These are phyloP conservation scores for Cystodermella granulosa DNA, from an alignment of 1,284 basidiomycete species.

Conservation along the genomic window DNA sequence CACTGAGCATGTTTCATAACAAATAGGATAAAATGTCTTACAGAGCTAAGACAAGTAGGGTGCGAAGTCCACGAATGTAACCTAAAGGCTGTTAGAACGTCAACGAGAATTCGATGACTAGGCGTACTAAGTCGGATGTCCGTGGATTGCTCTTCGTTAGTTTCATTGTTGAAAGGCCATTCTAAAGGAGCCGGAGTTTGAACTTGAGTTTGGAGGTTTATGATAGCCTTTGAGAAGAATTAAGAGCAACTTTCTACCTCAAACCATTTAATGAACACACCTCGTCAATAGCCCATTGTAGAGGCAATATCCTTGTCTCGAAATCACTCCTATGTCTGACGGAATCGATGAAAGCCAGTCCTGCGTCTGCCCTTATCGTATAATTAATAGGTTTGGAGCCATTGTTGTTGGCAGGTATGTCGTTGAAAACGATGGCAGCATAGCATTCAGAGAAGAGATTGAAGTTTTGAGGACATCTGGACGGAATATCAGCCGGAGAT, in stretches of 20 bases:
- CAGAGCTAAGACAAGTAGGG: slow-evolving; percentile 62
- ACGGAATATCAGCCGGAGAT: slow-evolving; percentile 48
- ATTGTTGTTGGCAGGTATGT: slow-evolving; percentile 45
- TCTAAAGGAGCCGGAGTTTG: slow-evolving; percentile 53
- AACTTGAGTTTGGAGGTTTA: slow-evolving; percentile 57
- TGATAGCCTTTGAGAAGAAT: slow-evolving; percentile 49
- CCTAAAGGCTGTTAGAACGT: slow-evolving; percentile 34
- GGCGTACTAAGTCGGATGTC: slow-evolving; percentile 53
- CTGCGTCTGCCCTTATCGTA: slow-evolving; percentile 64
- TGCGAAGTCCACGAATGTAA: slow-evolving; percentile 57
- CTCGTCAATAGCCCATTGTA: slow-evolving; percentile 75
- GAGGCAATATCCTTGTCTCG: slow-evolving; percentile 61
- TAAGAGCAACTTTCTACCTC: slow-evolving; percentile 9
- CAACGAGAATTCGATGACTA: neutral
- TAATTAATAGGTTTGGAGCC: slow-evolving; percentile 53
- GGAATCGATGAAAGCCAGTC: slow-evolving; percentile 62
- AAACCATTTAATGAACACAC: slow-evolving; percentile 33
- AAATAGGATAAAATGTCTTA: slow-evolving; percentile 25
- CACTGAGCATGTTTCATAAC: neutral
- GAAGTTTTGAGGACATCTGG: slow-evolving; percentile 69
- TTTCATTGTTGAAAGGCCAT: slow-evolving; percentile 68
- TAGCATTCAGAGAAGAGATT: slow-evolving; percentile 66
- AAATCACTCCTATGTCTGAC: slow-evolving; percentile 62
- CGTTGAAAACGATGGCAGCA: slow-evolving; percentile 63
- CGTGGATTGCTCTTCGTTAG: slow-evolving; percentile 57